A percentile compares a stretch with the other conserved stretches of the same genome.
phyloP scores from a whole-genome alignment of 345 rosid genomes.

The Cardamine chenopodiifolia region DNA sequence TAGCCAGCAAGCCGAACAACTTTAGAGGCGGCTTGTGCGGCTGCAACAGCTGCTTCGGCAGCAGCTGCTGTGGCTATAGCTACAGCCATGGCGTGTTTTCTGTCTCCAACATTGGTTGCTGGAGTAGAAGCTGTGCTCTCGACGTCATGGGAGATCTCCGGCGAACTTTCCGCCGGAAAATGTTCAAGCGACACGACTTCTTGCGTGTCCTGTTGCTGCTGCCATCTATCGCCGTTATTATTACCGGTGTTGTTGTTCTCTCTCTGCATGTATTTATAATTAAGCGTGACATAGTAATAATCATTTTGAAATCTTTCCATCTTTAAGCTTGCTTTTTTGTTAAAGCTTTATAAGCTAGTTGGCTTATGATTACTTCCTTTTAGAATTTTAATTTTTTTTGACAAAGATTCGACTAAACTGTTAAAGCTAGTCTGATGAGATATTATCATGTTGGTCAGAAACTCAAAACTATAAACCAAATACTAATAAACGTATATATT shows the following conservation, averaged over 20 bases:
- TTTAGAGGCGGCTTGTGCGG: slow-evolving; percentile 96
- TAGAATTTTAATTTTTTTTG: no score
- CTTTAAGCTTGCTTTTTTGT: no score
- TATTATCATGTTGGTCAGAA: not conserved
- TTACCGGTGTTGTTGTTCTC: slow-evolving; percentile 30
- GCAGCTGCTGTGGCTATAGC: slow-evolving; percentile 96
- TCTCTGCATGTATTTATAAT: slow-evolving; percentile 22
- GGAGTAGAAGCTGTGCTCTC: slow-evolving; percentile 60
- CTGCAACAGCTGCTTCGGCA: slow-evolving; percentile 90
- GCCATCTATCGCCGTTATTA: slow-evolving; percentile 40
- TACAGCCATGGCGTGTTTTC: slow-evolving; percentile 80
- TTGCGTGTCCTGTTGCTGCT: slow-evolving; percentile 64
- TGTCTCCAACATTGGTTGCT: slow-evolving; percentile 50
- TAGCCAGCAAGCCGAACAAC: slow-evolving; percentile 87
- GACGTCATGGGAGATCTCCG: slow-evolving; percentile 67
- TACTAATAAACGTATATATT: not conserved
- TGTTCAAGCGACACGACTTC: slow-evolving; percentile 88
- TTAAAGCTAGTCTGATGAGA: not conserved
- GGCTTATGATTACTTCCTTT: slow-evolving; percentile 6
- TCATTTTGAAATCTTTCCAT: slow-evolving; percentile 14
- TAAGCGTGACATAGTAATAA: not conserved
- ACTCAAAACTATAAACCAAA: not conserved
- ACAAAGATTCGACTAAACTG: not conserved
- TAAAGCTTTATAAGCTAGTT: not conserved
- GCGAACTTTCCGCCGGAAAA: slow-evolving; percentile 83